A percentile compares a stretch with the other conserved stretches of the same genome.
Evolutionary conservation across 2,329 filamentous ascomycete genomes (phyloP).

Genomic region (Cladophialophora carrionii): DNA sequence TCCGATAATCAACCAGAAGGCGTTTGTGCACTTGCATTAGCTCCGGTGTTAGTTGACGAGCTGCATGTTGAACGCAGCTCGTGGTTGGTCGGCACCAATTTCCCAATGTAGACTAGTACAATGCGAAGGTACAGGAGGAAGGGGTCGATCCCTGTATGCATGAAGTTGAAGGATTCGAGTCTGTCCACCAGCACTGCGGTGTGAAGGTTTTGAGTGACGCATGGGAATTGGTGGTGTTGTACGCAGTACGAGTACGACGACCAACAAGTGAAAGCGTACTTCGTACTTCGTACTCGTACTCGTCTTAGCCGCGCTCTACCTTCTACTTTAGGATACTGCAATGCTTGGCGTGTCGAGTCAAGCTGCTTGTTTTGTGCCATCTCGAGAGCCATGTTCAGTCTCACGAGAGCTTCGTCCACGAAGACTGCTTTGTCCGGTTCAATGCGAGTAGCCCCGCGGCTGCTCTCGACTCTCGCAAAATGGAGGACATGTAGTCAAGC

Average conservation of each 20-base stretch:
- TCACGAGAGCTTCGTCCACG: background rate
- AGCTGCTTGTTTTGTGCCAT: background rate
- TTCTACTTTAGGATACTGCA: background rate
- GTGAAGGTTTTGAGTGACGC: too few relatives aligned
- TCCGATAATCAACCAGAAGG: background rate
- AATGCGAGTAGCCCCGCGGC: slow-evolving; percentile 30
- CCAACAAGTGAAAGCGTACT: too few relatives aligned
- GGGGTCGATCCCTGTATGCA: background rate
- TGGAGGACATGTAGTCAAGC: slow-evolving; percentile 6
- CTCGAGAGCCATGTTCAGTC: background rate
- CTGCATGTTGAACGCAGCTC: background rate
- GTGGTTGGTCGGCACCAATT: slow-evolving; percentile 20
- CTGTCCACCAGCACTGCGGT: too few relatives aligned
- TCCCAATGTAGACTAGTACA: slow-evolving; percentile 8
- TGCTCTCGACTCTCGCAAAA: slow-evolving; percentile 14
- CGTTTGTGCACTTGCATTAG: slow-evolving; percentile 4
- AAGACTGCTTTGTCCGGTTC: slow-evolving; percentile 7
- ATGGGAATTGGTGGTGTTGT: too few relatives aligned
- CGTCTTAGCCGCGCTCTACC: background rate
- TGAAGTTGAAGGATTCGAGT: too few relatives aligned
- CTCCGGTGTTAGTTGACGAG: background rate
- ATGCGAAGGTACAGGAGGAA: background rate
- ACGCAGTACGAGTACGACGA: too few relatives aligned
- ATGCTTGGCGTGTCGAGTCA: background rate
- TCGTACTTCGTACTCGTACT: too few relatives aligned